Evolutionary conservation across 371 early-diverging fungal genomes (phyloP).

Genomic region (Syncephalastrum racemosum): DNA sequence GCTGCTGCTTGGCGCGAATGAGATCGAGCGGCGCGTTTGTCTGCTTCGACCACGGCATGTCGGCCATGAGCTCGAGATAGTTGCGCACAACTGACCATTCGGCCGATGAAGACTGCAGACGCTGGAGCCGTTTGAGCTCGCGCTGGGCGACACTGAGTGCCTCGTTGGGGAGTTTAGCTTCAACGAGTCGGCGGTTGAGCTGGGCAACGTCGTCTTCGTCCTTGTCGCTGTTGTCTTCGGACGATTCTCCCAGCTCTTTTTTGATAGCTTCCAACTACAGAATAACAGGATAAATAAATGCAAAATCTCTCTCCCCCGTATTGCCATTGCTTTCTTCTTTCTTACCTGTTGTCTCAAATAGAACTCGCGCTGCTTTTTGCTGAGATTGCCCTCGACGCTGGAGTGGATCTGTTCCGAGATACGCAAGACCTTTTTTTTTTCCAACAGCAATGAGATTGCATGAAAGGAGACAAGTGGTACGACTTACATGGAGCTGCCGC

Average conservation of each 20-base stretch:
- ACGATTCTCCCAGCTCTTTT: conserved; percentile 71
- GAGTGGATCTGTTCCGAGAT: conserved; percentile 81
- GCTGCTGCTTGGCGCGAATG: conserved; percentile 57
- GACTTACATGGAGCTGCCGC: conserved; percentile 73
- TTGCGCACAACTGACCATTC: conserved; percentile 81
- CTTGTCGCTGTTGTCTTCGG: conserved; percentile 12
- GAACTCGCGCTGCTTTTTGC: conserved; percentile 80
- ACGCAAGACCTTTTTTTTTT: conserved; percentile 55
- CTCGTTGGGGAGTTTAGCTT: conserved; percentile 69
- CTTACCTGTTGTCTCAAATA: conserved; percentile 80
- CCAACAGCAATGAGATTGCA: background rate
- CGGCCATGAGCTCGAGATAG: conserved; percentile 75
- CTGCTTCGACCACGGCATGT: conserved; percentile 75
- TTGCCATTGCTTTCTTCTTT: background rate
- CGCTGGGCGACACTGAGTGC: conserved; percentile 64
- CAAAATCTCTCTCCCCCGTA: background rate
- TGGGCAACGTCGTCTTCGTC: conserved; percentile 69
- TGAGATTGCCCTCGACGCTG: conserved; percentile 76
- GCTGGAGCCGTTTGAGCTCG: conserved; percentile 66
- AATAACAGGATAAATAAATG: conserved; percentile 6
- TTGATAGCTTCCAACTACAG: conserved; percentile 79
- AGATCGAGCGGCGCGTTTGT: conserved; percentile 71
- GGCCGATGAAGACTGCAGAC: conserved; percentile 70
- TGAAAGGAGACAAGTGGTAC: background rate
- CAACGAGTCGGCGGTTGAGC: conserved; percentile 50